A percentile compares a stretch with the other conserved stretches of the same genome.
Evolutionary conservation across 2,329 filamentous ascomycete species (phyloP).

Genomic region (Colletotrichum camelliae): DNA sequence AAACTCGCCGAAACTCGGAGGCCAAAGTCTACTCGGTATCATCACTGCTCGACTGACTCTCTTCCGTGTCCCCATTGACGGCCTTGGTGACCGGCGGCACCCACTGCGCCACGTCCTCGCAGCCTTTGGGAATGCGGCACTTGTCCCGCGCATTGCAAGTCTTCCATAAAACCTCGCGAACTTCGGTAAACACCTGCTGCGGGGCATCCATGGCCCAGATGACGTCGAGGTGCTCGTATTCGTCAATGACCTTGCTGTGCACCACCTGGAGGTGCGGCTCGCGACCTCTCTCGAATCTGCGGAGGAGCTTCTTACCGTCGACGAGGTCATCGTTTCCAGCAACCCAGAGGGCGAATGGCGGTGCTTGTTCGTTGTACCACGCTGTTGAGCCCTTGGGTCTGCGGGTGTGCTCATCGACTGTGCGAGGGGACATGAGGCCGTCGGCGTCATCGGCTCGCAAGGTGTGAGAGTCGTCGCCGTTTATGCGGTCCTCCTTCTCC

Average conservation of each 20-base stretch:
- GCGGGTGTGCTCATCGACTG: slow-evolving; percentile 37
- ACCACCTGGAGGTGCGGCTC: slow-evolving; percentile 85
- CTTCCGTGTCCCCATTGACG: background rate
- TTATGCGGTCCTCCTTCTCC: slow-evolving; percentile 63
- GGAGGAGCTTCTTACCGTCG: slow-evolving; percentile 77
- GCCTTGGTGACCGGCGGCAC: slow-evolving; percentile 21
- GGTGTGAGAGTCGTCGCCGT: slow-evolving; percentile 27
- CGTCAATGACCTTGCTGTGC: slow-evolving; percentile 81
- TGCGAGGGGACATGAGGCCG: slow-evolving; percentile 16
- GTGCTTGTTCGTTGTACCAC: slow-evolving; percentile 83
- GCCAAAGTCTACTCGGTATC: background rate
- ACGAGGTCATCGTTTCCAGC: slow-evolving; percentile 84
- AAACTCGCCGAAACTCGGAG: background rate
- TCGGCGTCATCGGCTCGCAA: slow-evolving; percentile 39
- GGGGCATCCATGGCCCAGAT: slow-evolving; percentile 93
- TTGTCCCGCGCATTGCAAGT: slow-evolving; percentile 62
- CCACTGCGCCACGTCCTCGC: slow-evolving; percentile 56
- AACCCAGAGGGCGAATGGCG: slow-evolving; percentile 89
- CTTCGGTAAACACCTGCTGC: slow-evolving; percentile 81
- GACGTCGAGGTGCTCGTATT: slow-evolving; percentile 93
- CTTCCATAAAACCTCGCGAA: slow-evolving; percentile 84
- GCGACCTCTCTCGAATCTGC: slow-evolving; percentile 74
- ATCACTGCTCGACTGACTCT: slow-evolving; percentile 19
- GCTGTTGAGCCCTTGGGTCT: slow-evolving; percentile 60
- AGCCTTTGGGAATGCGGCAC: slow-evolving; percentile 71